Base-by-base conservation (phyloP, 257 asterid species). In the Solanum okadae region DNA sequence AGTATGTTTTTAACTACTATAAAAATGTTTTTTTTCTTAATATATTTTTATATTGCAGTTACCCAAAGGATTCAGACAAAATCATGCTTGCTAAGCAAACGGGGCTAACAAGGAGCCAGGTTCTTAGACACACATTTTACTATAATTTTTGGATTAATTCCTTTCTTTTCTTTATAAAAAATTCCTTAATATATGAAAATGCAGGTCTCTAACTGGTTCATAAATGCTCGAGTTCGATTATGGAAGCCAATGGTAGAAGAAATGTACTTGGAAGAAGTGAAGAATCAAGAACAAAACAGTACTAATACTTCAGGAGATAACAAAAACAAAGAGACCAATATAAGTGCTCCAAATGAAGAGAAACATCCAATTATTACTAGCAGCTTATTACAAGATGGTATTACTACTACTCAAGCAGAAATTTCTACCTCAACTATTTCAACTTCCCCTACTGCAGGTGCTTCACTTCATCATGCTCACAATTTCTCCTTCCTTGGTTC, bases 161-260 rank as follows among this genome's bases (percentile, higher is more conserved):
- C 34, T 67, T n/a, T 42, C 3, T 12, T 25, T n/a, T 67, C 7
- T 37, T 85, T 8, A 63, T 67, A 44, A 42, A 49, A 46, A 68
- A 27, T 18, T 40, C 10, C 33, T 20, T 22, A 42, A 40, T 16
- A 70, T 73, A 23, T 56, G 61, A 31, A 72, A 63, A 87, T 91
- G 92, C 91, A 95, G 98, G 98, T 94, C 4, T 95, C 98, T 3
- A 95, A 95, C 44, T 94, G 98, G 98, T 95, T 93, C 92, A 95
- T 95, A 78, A 95, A 94, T 56, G 98, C 98, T 67, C 92, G 98
- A 86, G 98, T 95, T 89, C 93, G 98, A 40, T 91, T 95, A 1
- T 95, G 98, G 98, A 95, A 95, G 90, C 98, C 98, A 29, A 95
- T 95, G 98, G 98, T 94, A 2, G 98, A 95, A 79, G 95, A 94